A percentile compares a stretch with the other conserved stretches of the same genome.
Evolutionary conservation across 495 filamentous ascomycete genomes (phyloP).

Genomic region (Lepidopterella palustris): DNA sequence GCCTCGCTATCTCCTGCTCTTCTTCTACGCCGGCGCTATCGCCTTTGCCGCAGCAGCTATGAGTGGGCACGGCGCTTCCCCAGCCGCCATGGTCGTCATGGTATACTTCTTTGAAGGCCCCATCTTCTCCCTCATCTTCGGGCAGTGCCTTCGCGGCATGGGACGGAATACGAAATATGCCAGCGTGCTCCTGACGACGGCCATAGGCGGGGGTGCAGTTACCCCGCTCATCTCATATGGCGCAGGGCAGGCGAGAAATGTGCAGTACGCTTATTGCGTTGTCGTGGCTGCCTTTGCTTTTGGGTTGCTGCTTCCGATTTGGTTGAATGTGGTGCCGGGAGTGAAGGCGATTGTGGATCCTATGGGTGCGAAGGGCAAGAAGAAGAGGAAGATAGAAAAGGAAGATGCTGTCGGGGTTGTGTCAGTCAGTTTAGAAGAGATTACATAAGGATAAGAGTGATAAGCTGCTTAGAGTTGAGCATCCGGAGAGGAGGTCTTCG

Average conservation of each 20-base stretch:
- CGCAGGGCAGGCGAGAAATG: conserved; percentile 31
- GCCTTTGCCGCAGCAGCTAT: conserved; percentile 51
- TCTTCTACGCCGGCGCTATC: conserved; percentile 51
- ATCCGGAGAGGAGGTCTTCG: background rate
- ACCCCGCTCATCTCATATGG: conserved; percentile 51
- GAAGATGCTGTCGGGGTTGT: background rate
- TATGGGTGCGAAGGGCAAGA: background rate
- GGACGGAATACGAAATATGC: conserved; percentile 50
- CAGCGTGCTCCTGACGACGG: conserved; percentile 47
- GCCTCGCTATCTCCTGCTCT: conserved; percentile 56
- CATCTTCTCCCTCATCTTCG: conserved; percentile 54
- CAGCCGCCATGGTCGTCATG: conserved; percentile 48
- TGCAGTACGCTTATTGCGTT: conserved; percentile 50
- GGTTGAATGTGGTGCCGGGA: conserved; percentile 48
- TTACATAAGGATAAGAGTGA: background rate
- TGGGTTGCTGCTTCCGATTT: conserved; percentile 54
- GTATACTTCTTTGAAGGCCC: conserved; percentile 54
- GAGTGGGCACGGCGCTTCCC: conserved; percentile 42
- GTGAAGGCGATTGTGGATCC: conserved; percentile 57
- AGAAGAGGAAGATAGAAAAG: background rate
- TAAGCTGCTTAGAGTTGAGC: background rate
- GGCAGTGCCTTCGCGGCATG: background rate
- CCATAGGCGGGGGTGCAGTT: conserved; percentile 51
- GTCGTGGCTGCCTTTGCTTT: conserved; percentile 52
- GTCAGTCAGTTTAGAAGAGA: background rate